Conservation (phyloP, 208 protist genomes). For the Acanthamoeba sp. region DNA sequence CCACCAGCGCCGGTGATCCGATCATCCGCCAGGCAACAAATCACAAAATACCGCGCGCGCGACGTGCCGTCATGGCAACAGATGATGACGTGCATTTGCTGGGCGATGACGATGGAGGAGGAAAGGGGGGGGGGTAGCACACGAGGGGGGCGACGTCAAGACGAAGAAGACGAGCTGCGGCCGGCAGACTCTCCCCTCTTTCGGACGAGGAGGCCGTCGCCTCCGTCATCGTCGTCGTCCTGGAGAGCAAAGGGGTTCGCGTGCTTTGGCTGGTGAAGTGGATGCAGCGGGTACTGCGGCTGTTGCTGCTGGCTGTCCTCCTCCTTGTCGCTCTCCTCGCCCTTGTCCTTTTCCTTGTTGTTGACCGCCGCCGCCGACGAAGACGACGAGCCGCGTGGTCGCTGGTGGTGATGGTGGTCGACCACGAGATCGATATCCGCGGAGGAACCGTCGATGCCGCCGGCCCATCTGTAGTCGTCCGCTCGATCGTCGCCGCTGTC, state of each 20-base stretch:
- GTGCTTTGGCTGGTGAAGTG: background rate
- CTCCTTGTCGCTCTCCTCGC: constrained; percentile 61
- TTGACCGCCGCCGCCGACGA: background rate
- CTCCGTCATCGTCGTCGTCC: background rate
- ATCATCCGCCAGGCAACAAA: too few species aligned
- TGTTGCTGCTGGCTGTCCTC: background rate
- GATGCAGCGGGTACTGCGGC: background rate
- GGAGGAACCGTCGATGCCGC: background rate
- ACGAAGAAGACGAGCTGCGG: background rate
- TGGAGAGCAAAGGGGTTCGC: background rate
- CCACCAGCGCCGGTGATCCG: too few species aligned
- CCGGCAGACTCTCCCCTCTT: background rate
- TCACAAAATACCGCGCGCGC: too few species aligned
- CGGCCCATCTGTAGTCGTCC: constrained; percentile 17
- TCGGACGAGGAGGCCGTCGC: background rate
- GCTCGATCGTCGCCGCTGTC: constrained; percentile 17
- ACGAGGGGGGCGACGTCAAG: background rate
- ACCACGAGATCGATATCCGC: background rate
- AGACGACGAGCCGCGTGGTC: background rate
- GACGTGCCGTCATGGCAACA: background rate
- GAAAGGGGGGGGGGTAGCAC: background rate
- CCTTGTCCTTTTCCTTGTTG: constrained; percentile 52
- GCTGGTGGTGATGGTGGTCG: background rate
- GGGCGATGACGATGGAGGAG: background rate
- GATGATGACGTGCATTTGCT: background rate